Base-by-base conservation (phyloP, 2,329 filamentous ascomycete species). In the Colletotrichum plurivorum region DNA sequence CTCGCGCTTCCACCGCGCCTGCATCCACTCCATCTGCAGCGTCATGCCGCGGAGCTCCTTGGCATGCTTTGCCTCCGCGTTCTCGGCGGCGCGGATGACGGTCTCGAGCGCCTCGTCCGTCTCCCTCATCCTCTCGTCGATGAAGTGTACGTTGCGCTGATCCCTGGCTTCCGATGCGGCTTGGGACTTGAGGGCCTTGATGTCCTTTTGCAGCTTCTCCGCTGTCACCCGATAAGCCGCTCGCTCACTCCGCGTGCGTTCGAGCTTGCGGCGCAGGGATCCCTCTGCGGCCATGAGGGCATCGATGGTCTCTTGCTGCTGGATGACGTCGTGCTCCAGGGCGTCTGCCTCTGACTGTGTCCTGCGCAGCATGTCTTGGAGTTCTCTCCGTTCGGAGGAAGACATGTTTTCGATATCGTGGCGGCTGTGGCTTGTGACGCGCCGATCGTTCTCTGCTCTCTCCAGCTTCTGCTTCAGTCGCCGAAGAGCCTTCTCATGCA, bases 1-100 rank as follows among this genome's bases (percentile, higher is more conserved):
- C 80, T 98, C 95, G 39, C 96, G 89, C 77, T 89, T 87, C 83
- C 93, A 93, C 60, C 92, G 90, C 2, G 94, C 93, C 75, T 94
- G 90, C 78, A 98, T 89, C 90, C 93, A 98, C 75, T 94, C 89
- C 78, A 98, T 95, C 81, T 98, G 95, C 82, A 96, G 93, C 61
- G 90, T 89, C 77, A 98, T 86, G 18, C 95, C 95, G 73, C 91
- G 89, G 61, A 98, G 84, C 81, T 97, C 93, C 79, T 90, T 91
- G 75, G 86, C 84, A 78, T 96, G 93, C 52, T 88, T 85, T 73
- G 89, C 89, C 75, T 94, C 90, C 53, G 92, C 90, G 57, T 87
- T 84, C 73, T 88, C 85, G 41, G 87, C 85, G 1, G 86, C 87
- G 3, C 87, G 85, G 69, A 89, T 85, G 16, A 89, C 84, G n/a